These are phyloP conservation scores for Baorangia bicolor DNA, from an alignment of 768 basidiomycete genomes.

Conservation along the genomic window DNA sequence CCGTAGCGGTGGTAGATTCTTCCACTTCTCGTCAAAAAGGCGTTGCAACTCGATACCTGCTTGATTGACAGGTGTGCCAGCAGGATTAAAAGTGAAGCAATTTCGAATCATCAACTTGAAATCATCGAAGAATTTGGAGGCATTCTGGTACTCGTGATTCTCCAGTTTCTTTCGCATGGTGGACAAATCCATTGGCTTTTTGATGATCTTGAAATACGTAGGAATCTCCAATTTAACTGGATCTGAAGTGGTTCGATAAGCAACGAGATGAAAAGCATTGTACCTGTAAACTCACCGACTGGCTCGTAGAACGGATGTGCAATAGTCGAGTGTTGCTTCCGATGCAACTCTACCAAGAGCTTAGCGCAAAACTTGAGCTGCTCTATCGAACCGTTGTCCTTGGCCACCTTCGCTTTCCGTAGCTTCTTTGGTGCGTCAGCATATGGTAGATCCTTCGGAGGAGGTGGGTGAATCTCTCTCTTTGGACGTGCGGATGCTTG, in stretches of 20 bases:
- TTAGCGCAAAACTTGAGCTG: slow-evolving; percentile 84
- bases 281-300: slow-evolving; percentile 67
- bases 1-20: slow-evolving; percentile 61
- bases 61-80: slow-evolving; percentile 80
- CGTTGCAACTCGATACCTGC: slow-evolving; percentile 84
- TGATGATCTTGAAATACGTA: slow-evolving; percentile 82
- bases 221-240: slow-evolving; percentile 78
- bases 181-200: slow-evolving; percentile 92
- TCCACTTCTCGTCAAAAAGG: slow-evolving; percentile 93
- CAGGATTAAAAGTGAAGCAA: slow-evolving; percentile 89
- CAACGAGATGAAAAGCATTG: neutral
- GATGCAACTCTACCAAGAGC: slow-evolving; percentile 70
- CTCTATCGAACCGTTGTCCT: slow-evolving; percentile 70
- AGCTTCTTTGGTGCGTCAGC: slow-evolving; percentile 71
- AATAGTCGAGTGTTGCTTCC: slow-evolving; percentile 70
- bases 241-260: slow-evolving; percentile 45
- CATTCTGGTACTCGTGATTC: slow-evolving; percentile 68
- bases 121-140: slow-evolving; percentile 82
- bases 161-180: slow-evolving; percentile 89
- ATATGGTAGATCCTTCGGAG: slow-evolving; percentile 87
- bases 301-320: slow-evolving; percentile 92
- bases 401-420: slow-evolving; percentile 56
- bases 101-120: slow-evolving; percentile 95
- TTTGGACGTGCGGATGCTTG: slow-evolving; percentile 75
- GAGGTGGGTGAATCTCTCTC: slow-evolving; percentile 96